Percentiles rank a stretch among this genome's conserved stretches.
phyloP scores from a whole-genome alignment of 345 rosid species.

The Hibiscus trionum region DNA sequence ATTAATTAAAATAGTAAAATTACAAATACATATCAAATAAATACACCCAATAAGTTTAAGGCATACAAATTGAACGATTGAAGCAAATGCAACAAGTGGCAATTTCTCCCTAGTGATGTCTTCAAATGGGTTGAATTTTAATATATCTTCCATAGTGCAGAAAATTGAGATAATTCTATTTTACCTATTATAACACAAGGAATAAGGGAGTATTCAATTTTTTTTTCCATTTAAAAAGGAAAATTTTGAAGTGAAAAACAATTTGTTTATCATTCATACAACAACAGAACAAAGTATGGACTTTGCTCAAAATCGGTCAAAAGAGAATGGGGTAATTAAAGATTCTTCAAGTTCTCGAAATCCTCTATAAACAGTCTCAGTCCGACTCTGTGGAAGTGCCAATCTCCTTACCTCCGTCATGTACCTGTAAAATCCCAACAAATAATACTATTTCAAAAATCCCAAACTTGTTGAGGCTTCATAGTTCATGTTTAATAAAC shows the following conservation, averaged over 20 bases:
- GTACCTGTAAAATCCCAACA: not conserved
- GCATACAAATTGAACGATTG: too few species aligned
- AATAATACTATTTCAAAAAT: not conserved
- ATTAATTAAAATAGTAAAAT: too few species aligned
- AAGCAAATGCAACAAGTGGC: too few species aligned
- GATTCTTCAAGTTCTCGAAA: slow-evolving; percentile 89
- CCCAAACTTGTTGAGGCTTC: not conserved
- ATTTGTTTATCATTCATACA: not conserved
- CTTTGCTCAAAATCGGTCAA: slow-evolving; percentile 30
- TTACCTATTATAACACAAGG: too few species aligned
- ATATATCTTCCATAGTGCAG: too few species aligned
- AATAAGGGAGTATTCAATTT: not conserved
- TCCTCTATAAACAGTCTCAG: slow-evolving; percentile 70
- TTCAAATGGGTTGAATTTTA: too few species aligned
- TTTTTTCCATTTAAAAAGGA: not conserved
- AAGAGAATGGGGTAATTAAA: slow-evolving; percentile 55
- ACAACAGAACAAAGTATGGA: slow-evolving; percentile 6
- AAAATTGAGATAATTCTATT: too few species aligned
- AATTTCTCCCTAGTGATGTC: too few species aligned
- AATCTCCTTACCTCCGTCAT: slow-evolving; percentile 83
- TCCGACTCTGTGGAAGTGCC: slow-evolving; percentile 66
- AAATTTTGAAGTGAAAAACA: not conserved
- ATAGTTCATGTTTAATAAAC: not conserved
- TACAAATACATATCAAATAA: too few species aligned
- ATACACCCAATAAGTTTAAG: too few species aligned